A percentile compares a stretch with the other conserved stretches of the same genome.
Evolutionary conservation across 2,329 filamentous ascomycete species (phyloP).

Genomic region (Neofusicoccum sp.): DNA sequence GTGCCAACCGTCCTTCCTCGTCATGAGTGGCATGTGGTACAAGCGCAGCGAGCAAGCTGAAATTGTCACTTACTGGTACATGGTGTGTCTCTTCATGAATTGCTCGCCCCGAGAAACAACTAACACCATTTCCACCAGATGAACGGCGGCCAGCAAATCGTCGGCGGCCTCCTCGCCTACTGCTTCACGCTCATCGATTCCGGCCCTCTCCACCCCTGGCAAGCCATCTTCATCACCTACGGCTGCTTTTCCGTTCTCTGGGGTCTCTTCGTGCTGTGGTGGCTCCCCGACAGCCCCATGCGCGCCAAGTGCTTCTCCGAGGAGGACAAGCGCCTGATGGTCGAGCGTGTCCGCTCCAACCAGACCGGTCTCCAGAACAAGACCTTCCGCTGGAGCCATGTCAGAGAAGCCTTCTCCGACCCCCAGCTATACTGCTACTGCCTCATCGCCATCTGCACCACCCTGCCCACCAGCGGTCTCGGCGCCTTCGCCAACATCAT

Average conservation of each 20-base stretch:
- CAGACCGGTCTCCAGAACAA: conserved; percentile 42
- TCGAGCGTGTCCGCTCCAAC: conserved; percentile 52
- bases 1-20: conserved; percentile 54
- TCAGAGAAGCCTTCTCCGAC: conserved; percentile 51
- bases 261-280: conserved; percentile 50
- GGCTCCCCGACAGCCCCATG: conserved; percentile 65
- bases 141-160: conserved; percentile 71
- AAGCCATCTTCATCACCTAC: conserved; percentile 35
- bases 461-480: conserved; percentile 69
- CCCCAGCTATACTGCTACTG: conserved; percentile 58
- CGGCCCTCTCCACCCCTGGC: conserved; percentile 58
- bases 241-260: conserved; percentile 51
- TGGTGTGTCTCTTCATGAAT: conserved; percentile 48
- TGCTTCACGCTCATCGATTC: conserved; percentile 56
- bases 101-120: background rate
- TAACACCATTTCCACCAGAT: conserved; percentile 54
- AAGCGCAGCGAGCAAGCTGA: conserved; percentile 57
- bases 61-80: conserved; percentile 58
- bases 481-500: conserved; percentile 74
- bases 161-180: conserved; percentile 59
- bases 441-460: conserved; percentile 67
- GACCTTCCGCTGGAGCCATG: conserved; percentile 54
- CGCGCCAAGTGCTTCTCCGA: conserved; percentile 57
- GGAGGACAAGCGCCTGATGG: conserved; percentile 57
- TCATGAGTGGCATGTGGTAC: conserved; percentile 63